phyloP scores from a whole-genome alignment of 805 yeast species.

The Teunomyces gatunensis region DNA sequence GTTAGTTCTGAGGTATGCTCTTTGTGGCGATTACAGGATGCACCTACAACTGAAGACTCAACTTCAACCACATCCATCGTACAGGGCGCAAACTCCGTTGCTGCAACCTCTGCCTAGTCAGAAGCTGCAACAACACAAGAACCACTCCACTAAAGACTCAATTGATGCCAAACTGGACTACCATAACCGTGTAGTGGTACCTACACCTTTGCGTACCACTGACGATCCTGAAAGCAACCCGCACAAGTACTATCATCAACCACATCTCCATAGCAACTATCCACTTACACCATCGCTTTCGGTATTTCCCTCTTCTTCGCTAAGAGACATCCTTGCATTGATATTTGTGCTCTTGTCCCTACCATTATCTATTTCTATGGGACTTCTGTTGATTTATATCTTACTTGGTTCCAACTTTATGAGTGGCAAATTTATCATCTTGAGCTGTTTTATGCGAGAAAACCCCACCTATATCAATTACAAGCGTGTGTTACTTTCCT shows the following conservation, averaged over 20 bases:
- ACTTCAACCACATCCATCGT: not conserved
- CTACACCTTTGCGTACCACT: not conserved
- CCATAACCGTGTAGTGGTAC: not conserved
- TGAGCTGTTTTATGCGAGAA: slow-evolving; percentile 6
- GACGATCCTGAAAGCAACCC: not conserved
- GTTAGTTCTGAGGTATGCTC: slow-evolving; percentile 1
- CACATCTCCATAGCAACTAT: slow-evolving; percentile 6
- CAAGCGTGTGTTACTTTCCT: not conserved
- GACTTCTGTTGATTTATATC: slow-evolving; percentile 10
- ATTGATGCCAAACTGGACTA: not conserved
- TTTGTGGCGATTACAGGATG: slow-evolving; percentile 3
- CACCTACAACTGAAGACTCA: slow-evolving; percentile 3
- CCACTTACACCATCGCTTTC: slow-evolving; percentile 8
- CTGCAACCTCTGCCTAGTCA: not conserved
- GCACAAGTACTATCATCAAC: slow-evolving; percentile 8
- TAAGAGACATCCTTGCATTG: slow-evolving; percentile 13
- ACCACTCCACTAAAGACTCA: not conserved
- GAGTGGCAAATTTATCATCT: slow-evolving; percentile 13
- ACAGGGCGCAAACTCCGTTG: not conserved
- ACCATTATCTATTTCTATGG: slow-evolving; percentile 11
- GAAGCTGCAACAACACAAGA: not conserved
- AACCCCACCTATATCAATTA: slow-evolving; percentile 4
- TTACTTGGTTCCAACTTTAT: slow-evolving; percentile 11
- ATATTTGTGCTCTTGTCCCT: slow-evolving; percentile 13
- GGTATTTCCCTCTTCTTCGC: slow-evolving; percentile 9